Percentiles rank a stretch among this genome's conserved stretches.
Conservation (phyloP, 345 rosid genomes). For the Conringia planisiliqua region DNA sequence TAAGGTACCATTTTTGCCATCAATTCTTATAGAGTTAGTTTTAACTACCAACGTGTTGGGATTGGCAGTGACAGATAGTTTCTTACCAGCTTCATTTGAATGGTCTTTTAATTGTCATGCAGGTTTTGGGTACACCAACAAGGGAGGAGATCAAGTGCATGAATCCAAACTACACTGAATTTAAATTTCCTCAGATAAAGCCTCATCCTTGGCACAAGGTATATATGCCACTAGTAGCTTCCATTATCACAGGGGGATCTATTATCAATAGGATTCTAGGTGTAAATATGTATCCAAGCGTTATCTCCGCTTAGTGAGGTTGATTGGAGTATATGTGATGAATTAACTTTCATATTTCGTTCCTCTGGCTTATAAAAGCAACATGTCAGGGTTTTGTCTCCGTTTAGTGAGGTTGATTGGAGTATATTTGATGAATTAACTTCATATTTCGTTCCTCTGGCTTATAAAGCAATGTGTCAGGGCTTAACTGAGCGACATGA, state of each 20-base stretch:
- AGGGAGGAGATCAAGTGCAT: slow-evolving; percentile 98
- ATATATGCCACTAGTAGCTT: neutral
- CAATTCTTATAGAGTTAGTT: neutral
- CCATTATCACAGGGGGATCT: no score
- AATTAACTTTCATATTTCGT: neutral
- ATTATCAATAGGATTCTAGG: no score
- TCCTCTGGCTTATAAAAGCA: neutral
- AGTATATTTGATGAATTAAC: no score
- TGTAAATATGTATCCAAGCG: neutral
- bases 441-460: no score
- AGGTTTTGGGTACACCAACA: slow-evolving; percentile 97
- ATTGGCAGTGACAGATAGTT: neutral
- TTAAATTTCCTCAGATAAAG: slow-evolving; percentile 92
- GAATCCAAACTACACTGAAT: slow-evolving; percentile 94
- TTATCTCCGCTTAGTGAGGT: neutral
- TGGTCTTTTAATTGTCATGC: neutral
- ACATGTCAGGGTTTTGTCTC: neutral
- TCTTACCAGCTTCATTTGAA: neutral
- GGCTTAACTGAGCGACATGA: neutral
- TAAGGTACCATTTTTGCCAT: slow-evolving; percentile 45
- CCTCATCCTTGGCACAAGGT: slow-evolving; percentile 99
- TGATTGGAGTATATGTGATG: neutral
- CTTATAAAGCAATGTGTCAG: neutral
- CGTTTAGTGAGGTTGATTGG: no score
- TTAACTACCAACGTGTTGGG: neutral